A percentile compares a stretch with the other conserved stretches of the same genome.
Conservation (phyloP, 495 filamentous ascomycete genomes). For the Tricharina praecox region DNA sequence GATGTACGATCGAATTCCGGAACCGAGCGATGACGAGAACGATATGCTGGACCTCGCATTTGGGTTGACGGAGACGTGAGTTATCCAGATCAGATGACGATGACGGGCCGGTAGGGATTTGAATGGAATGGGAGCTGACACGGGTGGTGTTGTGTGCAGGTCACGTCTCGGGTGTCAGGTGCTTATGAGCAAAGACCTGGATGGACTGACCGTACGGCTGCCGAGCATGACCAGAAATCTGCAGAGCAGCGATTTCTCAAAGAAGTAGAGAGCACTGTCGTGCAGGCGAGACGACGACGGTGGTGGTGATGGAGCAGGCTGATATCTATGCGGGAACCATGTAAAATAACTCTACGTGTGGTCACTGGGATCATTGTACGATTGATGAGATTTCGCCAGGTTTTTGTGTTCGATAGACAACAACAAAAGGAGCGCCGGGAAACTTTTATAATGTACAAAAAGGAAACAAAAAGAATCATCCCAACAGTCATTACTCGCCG, state of each 20-base stretch:
- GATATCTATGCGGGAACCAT: background rate
- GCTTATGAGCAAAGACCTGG: conserved; percentile 70
- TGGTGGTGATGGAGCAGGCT: background rate
- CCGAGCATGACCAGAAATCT: conserved; percentile 91
- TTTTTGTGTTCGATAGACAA: conserved; percentile 3
- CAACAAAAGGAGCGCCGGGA: background rate
- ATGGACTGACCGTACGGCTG: conserved; percentile 67
- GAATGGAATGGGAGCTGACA: conserved; percentile 3
- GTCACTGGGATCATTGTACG: background rate
- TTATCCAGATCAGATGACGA: background rate
- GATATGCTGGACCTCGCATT: conserved; percentile 98
- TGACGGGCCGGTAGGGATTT: background rate
- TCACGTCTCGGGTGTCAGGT: conserved; percentile 93
- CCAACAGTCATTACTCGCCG: background rate
- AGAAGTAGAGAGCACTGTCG: no score
- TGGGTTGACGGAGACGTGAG: conserved; percentile 71
- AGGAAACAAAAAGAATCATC: background rate
- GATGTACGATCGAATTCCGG: conserved; percentile 78
- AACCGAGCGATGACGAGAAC: conserved; percentile 94
- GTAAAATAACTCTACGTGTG: background rate
- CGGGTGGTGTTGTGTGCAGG: conserved; percentile 12
- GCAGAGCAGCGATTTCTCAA: conserved; percentile 76
- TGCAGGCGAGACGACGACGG: no score
- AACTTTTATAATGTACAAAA: background rate
- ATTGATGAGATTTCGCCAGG: background rate